Evolutionary conservation across 495 filamentous ascomycete species (phyloP), one percentile per base, ranked within the genome.

Genomic region (Neurospora sp.): DNA sequence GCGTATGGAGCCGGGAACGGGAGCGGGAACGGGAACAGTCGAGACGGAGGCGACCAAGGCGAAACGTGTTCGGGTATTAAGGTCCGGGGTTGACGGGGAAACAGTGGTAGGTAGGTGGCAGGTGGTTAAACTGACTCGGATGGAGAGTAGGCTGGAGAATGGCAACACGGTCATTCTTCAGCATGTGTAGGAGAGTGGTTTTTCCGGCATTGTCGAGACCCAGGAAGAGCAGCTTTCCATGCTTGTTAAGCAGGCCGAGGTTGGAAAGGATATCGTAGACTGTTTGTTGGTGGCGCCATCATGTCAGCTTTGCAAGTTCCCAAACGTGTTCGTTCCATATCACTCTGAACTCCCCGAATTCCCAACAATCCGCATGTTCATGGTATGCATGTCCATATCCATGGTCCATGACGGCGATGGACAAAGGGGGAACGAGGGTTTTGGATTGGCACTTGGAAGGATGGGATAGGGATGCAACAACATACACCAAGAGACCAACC

Each of bases 131-230:
- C 91, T 82, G 83, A 94, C 92, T 96, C 1, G 93, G 93, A 85
- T 96, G 93, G 68, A 94, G 86, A 72, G 92, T 97, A 68, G 95
- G 96, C 82, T 93, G 92, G 69, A 98, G 86, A 77, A 97, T 93
- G 71, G 95, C 94, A 74, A 98, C 94, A 80, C 94, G 91, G 85
- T 98, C 94, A 82, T 97, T 98, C 92, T 98, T 97, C 81, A 96
- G 81, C 94, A 96, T 94, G 81, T 95, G 92, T 75, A 96, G 83
- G 71, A 95, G 83, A 40, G 96, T 98, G 22, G 96, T 99, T 86
- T 99, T 98, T 81, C 95, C 96, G 68, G 96, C 96, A 87, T 98
- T 97, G 83, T 99, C 96, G 73, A 98, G 90, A 73, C 95, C 94
- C 65, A 97, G 90, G 83, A 96, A 96, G 71, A 97, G 89, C 61